A percentile compares a stretch with the other conserved stretches of the same genome.
Evolutionary conservation across 2,329 filamentous ascomycete species (phyloP).

Genomic region (Alternaria triticimaculans): DNA sequence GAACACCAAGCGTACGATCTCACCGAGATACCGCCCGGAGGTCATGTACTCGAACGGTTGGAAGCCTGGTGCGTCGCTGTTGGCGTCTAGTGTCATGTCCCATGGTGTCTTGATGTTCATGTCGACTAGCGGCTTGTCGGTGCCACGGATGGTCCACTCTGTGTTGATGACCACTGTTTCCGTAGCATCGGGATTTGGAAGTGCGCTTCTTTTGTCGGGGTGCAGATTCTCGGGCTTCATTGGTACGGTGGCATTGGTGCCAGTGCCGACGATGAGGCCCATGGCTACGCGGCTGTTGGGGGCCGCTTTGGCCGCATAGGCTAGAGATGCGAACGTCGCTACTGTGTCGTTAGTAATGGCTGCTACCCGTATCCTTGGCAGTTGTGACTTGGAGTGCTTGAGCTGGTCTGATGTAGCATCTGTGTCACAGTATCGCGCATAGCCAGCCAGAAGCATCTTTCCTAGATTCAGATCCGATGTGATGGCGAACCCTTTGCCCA

Average conservation of each 20-base stretch:
- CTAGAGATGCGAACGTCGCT: conserved; percentile 77
- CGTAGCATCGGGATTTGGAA: conserved; percentile 49
- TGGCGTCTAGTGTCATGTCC: conserved; percentile 71
- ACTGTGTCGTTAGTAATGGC: conserved; percentile 85
- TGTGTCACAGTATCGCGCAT: conserved; percentile 60
- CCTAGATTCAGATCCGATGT: conserved; percentile 67
- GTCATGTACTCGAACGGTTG: conserved; percentile 88
- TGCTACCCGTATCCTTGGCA: conserved; percentile 70
- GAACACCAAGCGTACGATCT: conserved; percentile 74
- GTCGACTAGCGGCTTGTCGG: conserved; percentile 69
- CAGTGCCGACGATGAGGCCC: conserved; percentile 82
- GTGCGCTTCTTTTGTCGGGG: conserved; percentile 61
- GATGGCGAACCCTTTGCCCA: conserved; percentile 75
- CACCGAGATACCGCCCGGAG: conserved; percentile 77
- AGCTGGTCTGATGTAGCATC: conserved; percentile 35
- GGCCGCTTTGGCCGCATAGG: conserved; percentile 71
- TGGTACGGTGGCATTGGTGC: conserved; percentile 80
- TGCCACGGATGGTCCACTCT: conserved; percentile 82
- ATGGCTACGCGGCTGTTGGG: conserved; percentile 72
- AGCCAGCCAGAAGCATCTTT: conserved; percentile 65
- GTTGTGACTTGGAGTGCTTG: conserved; percentile 23
- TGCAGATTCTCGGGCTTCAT: conserved; percentile 69
- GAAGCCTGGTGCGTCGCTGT: conserved; percentile 75
- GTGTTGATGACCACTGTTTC: conserved; percentile 80
- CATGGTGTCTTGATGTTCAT: conserved; percentile 71